These are phyloP conservation scores for Moesziomyces parantarcticus DNA, from an alignment of 1,284 basidiomycete species.

Conservation along the genomic window DNA sequence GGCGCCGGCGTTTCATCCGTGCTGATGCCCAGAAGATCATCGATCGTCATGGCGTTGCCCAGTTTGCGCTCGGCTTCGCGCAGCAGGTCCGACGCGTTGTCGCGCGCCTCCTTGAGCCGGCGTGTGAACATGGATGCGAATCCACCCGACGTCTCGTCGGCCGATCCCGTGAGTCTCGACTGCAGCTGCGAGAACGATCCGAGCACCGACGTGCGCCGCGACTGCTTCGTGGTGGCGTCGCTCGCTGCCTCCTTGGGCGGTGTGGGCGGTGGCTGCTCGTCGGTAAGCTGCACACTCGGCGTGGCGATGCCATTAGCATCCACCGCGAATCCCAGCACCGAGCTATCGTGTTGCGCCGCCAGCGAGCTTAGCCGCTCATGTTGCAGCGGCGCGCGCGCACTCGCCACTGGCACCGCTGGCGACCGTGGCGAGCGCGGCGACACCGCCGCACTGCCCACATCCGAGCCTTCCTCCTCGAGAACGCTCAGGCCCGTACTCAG, in stretches of 20 bases:
- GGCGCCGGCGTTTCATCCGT: background rate
- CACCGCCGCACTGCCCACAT: slow-evolving; percentile 26
- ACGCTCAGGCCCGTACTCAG: slow-evolving; percentile 14
- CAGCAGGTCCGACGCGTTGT: slow-evolving; percentile 34
- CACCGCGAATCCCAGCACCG: slow-evolving; percentile 25
- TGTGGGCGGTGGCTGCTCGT: slow-evolving; percentile 9
- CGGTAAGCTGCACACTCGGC: background rate
- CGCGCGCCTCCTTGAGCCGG: slow-evolving; percentile 30
- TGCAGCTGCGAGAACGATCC: slow-evolving; percentile 17
- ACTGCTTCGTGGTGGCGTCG: slow-evolving; percentile 3
- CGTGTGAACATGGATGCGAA: slow-evolving; percentile 29
- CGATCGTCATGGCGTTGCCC: slow-evolving; percentile 45
- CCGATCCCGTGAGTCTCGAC: background rate
- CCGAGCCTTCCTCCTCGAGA: slow-evolving; percentile 40
- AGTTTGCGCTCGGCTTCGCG: slow-evolving; percentile 37
- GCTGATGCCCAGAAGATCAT: slow-evolving; percentile 23
- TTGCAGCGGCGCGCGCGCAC: background rate
- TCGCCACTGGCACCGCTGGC: slow-evolving; percentile 4
- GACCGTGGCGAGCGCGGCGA: slow-evolving; percentile 36
- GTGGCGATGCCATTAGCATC: slow-evolving; percentile 26
- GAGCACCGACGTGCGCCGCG: slow-evolving; percentile 18
- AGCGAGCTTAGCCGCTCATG: too few relatives aligned
- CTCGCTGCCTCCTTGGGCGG: slow-evolving; percentile 11
- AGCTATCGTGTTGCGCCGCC: slow-evolving; percentile 1
- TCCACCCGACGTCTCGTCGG: background rate